Conservation (phyloP, 164 flowering plant species). For the Aristolochia fimbriata region DNA sequence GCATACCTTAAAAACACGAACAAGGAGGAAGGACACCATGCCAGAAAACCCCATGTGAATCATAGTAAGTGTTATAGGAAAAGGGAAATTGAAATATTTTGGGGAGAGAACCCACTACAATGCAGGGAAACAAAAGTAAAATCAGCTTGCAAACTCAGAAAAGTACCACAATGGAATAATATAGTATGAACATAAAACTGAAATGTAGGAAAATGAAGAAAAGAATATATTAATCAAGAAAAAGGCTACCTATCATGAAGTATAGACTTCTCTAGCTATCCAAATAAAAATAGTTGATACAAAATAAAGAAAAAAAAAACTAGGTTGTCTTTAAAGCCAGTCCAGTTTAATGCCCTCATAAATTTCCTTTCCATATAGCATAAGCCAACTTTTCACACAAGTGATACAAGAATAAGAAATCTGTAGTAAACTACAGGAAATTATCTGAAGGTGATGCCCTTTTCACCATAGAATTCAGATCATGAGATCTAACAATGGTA, state of each 20-base stretch:
- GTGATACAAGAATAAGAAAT: too few relatives aligned
- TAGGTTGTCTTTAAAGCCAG: too few relatives aligned
- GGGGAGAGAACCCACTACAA: conserved; percentile 99
- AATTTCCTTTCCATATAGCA: too few relatives aligned
- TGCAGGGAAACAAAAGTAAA: conserved; percentile 2
- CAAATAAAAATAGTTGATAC: not conserved
- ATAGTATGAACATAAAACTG: not conserved
- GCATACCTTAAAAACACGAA: conserved; percentile 90
- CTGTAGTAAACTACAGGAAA: too few relatives aligned
- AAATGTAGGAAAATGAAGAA: not conserved
- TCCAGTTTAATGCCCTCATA: too few relatives aligned
- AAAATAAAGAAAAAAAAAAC: not conserved
- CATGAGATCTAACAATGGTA: too few relatives aligned
- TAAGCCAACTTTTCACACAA: too few relatives aligned
- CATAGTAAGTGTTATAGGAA: conserved; percentile 96
- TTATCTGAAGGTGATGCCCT: too few relatives aligned
- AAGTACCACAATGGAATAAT: too few relatives aligned
- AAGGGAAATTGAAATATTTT: conserved; percentile 90
- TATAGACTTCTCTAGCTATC: not conserved
- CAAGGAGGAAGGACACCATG: conserved; percentile 67
- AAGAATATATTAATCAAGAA: not conserved
- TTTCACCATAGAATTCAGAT: too few relatives aligned
- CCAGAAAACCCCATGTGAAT: conserved; percentile 99
- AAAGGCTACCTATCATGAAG: not conserved
- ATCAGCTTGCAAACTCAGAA: too few relatives aligned